Evolutionary conservation across 495 filamentous ascomycete species (phyloP).

Genomic region (Hypoxylon trugodes): DNA sequence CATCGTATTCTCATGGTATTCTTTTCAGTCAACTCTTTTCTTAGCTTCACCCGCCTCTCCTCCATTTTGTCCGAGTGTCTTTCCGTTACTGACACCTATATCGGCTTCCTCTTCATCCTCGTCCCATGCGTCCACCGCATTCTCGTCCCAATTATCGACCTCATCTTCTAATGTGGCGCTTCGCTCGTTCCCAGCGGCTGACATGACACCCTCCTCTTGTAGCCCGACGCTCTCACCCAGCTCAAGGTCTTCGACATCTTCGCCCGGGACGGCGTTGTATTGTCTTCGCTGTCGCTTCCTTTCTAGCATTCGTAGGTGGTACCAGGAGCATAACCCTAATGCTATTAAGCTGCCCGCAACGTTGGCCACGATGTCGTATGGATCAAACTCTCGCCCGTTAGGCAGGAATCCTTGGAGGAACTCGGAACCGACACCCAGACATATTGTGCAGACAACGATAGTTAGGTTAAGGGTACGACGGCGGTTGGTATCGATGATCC

Average conservation of each 20-base stretch:
- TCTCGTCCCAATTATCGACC: slow-evolving; percentile 86
- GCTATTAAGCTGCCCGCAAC: slow-evolving; percentile 77
- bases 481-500: slow-evolving; percentile 90
- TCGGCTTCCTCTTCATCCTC: slow-evolving; percentile 62
- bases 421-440: slow-evolving; percentile 84
- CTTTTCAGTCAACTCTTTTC: slow-evolving; percentile 52
- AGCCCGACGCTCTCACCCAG: slow-evolving; percentile 65
- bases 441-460: slow-evolving; percentile 76
- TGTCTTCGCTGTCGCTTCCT: slow-evolving; percentile 77
- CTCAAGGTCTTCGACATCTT: slow-evolving; percentile 61
- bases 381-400: slow-evolving; percentile 84
- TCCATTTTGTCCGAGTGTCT: slow-evolving; percentile 36
- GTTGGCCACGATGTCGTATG: slow-evolving; percentile 87
- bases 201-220: slow-evolving; percentile 61
- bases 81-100: slow-evolving; percentile 44
- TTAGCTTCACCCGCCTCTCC: slow-evolving; percentile 39
- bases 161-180: slow-evolving; percentile 68
- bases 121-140: slow-evolving; percentile 78
- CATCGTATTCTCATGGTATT: slow-evolving; percentile 26
- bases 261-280: slow-evolving; percentile 68
- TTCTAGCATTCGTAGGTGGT: slow-evolving; percentile 95
- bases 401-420: slow-evolving; percentile 81
- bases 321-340: slow-evolving; percentile 81
- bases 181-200: slow-evolving; percentile 37
- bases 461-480: slow-evolving; percentile 85